Conservation (phyloP, 2,329 filamentous ascomycete genomes). For the Verticillium nonalfalfae region DNA sequence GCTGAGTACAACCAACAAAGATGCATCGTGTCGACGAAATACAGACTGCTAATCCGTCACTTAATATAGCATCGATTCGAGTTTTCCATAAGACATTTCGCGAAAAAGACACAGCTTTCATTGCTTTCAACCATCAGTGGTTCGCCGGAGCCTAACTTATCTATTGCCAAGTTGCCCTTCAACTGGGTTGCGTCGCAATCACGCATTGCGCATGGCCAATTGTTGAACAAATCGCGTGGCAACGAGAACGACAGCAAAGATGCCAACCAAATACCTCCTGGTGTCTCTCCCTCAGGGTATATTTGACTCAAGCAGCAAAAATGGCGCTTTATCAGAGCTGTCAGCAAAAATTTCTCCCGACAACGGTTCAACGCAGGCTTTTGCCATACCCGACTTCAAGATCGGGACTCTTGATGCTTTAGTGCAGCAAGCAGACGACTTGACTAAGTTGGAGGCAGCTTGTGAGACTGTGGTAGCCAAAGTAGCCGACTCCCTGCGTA, state of each 20-base stretch:
- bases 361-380: conserved; percentile 68
- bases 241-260: conserved; percentile 14
- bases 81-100: too few relatives aligned
- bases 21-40: too few relatives aligned
- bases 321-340: conserved; percentile 75
- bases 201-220: neutral
- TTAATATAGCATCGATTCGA: too few relatives aligned
- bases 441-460: conserved; percentile 75
- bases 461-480: conserved; percentile 83
- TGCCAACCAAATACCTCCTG: conserved; percentile 69
- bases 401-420: conserved; percentile 93
- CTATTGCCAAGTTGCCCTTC: neutral
- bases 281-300: conserved; percentile 86
- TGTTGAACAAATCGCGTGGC: neutral
- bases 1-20: too few relatives aligned
- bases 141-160: too few relatives aligned
- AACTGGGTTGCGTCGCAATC: neutral
- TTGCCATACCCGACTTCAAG: conserved; percentile 90
- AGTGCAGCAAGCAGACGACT: conserved; percentile 92
- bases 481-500: conserved; percentile 78
- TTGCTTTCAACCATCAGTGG: neutral
- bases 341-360: conserved; percentile 66
- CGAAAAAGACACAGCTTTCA: too few relatives aligned
- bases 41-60: too few relatives aligned
- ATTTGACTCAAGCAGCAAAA: conserved; percentile 70